Percentiles rank a stretch among this genome's conserved stretches.
phyloP scores from a whole-genome alignment of 1,139 yeast genomes.

The Geotrichum macrosporum region DNA sequence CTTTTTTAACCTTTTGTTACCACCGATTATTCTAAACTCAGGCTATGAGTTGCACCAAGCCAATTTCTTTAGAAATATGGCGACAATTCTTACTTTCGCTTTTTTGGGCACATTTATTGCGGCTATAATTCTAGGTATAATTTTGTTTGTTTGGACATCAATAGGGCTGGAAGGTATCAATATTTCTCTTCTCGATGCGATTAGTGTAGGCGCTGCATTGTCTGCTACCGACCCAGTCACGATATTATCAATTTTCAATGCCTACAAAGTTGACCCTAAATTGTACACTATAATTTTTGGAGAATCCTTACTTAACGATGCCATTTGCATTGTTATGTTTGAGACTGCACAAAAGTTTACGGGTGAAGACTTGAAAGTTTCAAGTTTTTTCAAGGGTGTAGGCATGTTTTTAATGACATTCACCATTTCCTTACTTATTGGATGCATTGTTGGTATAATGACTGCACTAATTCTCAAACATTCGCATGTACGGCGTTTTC shows the following conservation, averaged over 20 bases:
- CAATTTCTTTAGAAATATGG: constrained; percentile 87
- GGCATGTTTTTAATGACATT: constrained; percentile 92
- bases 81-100: constrained; percentile 89
- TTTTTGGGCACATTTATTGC: constrained; percentile 95
- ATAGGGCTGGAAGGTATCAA: constrained; percentile 83
- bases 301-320: constrained; percentile 91
- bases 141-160: constrained; percentile 84
- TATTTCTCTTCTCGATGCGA: constrained; percentile 90
- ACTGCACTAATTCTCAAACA: constrained; percentile 90
- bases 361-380: constrained; percentile 67
- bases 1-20: constrained; percentile 87
- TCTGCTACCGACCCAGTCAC: constrained; percentile 99
- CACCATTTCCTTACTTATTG: constrained; percentile 87
- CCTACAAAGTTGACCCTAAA: constrained; percentile 96
- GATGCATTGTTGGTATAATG: constrained; percentile 77
- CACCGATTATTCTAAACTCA: constrained; percentile 93
- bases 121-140: constrained; percentile 80
- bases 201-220: constrained; percentile 94
- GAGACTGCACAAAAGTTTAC: constrained; percentile 97
- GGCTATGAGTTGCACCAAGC: constrained; percentile 97
- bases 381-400: constrained; percentile 85
- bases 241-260: constrained; percentile 89
- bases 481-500: constrained; percentile 86
- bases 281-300: constrained; percentile 95
- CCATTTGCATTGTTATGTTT: constrained; percentile 97